Evolutionary conservation across 2,329 filamentous ascomycete genomes (phyloP), one percentile per base, ranked within the genome.

Genomic region (Cephalotrichum gorgonifer): DNA sequence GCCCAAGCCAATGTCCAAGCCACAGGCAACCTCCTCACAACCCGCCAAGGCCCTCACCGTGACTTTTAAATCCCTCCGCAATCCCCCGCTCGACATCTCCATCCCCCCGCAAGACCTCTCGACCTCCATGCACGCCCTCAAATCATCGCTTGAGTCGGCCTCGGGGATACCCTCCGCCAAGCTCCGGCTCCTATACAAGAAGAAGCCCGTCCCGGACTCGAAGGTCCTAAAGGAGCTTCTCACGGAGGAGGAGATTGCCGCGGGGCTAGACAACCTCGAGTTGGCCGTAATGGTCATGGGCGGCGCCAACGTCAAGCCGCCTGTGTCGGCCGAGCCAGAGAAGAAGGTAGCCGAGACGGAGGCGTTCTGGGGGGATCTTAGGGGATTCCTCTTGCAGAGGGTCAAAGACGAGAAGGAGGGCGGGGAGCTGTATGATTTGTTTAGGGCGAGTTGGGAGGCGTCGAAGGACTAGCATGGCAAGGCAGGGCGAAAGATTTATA

Each of bases 231-330:
- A 79, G 50, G 90, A 95, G 51, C 62, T 94, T 1, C 56, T 90
- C 2, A 73, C 72, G 0, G 72, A 76, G 3, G 79, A 78, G 42
- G 52, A 55, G 1, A 59, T 90, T 2, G 74, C 72, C 0, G 72
- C 76, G 4, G 79, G 78, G 41, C 52, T 54, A 1, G 60, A 46
- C n/a, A 72, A 68, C 26, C 72, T 91, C 0, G 89, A 95, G 63
- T 83, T 97, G 54, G 81, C 81, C 2, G 77, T 96, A 49, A 97
- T 97, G 89, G 75, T 96, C 20, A 80, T 95, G 62, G 86, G 85
- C 3, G 89, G 88, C 22, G 68, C 70, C 33, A 71, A 69, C 1
- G 69, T 70, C 43, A 62, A 66, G 55, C 17, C 35, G 17, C 54
- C 57, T n/a, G 58, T 50, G 9, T 63, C 67, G 44, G 70, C 62